Percentiles rank a stretch among this genome's conserved stretches.
Evolutionary conservation across 1,139 yeast species (phyloP).

Genomic region (Candida labiduridarum): DNA sequence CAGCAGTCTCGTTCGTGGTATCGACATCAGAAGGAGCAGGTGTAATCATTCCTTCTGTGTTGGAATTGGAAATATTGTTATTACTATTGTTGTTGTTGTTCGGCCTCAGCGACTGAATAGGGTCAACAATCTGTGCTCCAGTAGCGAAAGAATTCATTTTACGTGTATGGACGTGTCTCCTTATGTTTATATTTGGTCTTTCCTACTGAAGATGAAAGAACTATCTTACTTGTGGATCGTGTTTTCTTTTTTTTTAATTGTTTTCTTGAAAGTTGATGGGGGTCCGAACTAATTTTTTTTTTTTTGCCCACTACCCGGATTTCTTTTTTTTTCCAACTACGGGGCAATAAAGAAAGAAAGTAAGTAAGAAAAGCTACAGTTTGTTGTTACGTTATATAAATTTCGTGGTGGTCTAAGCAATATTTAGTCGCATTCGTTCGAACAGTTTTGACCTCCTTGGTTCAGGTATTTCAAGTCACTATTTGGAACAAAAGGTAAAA

Average conservation of each 20-base stretch:
- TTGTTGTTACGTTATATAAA: no score
- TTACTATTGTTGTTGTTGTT: neutral
- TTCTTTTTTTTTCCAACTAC: neutral
- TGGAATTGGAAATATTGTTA: neutral
- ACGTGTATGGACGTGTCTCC: no score
- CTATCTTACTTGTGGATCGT: no score
- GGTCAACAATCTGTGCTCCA: neutral
- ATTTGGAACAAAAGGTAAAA: no score
- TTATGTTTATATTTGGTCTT: neutral
- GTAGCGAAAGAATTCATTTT: no score
- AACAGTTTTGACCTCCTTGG: no score
- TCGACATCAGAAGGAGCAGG: slow-evolving; percentile 3
- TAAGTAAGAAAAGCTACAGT: no score
- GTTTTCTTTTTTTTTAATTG: neutral
- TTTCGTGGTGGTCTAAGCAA: no score
- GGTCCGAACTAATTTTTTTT: neutral
- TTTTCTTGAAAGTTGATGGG: neutral
- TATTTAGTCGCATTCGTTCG: no score
- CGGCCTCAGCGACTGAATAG: neutral
- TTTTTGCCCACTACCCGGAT: neutral
- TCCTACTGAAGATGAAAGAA: neutral
- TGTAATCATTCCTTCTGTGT: slow-evolving; percentile 2
- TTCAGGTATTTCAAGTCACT: no score
- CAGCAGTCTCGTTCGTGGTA: neutral
- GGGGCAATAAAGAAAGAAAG: no score